These are phyloP conservation scores for Neofusicoccum parvum DNA, from an alignment of 2,329 filamentous ascomycete species.

Conservation along the genomic window DNA sequence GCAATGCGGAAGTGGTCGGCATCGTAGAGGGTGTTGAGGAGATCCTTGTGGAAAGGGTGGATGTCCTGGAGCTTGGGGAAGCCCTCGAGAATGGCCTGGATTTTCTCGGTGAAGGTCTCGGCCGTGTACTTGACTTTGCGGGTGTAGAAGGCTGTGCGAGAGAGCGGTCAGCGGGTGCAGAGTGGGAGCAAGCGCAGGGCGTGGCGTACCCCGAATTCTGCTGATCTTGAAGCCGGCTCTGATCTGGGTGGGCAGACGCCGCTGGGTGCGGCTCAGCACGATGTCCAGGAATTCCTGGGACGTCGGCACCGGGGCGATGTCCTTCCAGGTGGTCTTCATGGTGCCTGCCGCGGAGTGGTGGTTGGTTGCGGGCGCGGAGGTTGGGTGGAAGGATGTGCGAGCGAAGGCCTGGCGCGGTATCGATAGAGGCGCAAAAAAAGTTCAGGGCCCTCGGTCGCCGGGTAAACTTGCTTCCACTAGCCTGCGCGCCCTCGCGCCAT, in stretches of 20 bases:
- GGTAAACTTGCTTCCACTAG: constrained; percentile 18
- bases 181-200: constrained; percentile 31
- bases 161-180: constrained; percentile 29
- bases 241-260: constrained; percentile 88
- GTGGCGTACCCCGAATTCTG: constrained; percentile 65
- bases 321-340: constrained; percentile 44
- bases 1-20: constrained; percentile 91
- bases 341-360: constrained; percentile 19
- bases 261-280: constrained; percentile 82
- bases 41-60: constrained; percentile 88
- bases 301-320: constrained; percentile 86
- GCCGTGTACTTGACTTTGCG: constrained; percentile 98
- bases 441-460: constrained; percentile 15
- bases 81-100: constrained; percentile 84
- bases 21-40: constrained; percentile 98
- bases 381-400: neutral
- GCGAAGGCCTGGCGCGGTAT: constrained; percentile 11
- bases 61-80: constrained; percentile 93
- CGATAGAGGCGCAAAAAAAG: constrained; percentile 23
- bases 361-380: constrained; percentile 4
- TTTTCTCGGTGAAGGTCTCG: constrained; percentile 95
- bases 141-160: constrained; percentile 76
- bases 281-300: constrained; percentile 97
- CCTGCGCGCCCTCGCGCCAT: neutral
- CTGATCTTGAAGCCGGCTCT: constrained; percentile 94